Evolutionary conservation across 305 asterid genomes (phyloP).

Genomic region (Rubia balearica): DNA sequence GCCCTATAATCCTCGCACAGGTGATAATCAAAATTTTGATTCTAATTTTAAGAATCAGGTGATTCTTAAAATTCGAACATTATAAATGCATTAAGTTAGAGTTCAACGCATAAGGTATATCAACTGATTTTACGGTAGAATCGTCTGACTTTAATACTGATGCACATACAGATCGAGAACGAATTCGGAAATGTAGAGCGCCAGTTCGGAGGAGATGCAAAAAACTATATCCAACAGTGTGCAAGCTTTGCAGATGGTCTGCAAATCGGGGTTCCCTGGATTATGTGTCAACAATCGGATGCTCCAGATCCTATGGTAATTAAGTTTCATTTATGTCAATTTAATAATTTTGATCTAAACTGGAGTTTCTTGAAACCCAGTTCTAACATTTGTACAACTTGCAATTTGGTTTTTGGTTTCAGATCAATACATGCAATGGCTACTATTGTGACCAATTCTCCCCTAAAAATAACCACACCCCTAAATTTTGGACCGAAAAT

Average conservation of each 20-base stretch:
- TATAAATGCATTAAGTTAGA: too few relatives aligned
- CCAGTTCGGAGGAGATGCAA: constrained; percentile 16
- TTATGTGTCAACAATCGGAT: constrained; percentile 37
- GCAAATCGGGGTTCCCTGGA: constrained; percentile 40
- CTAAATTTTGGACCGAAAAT: constrained; percentile 68
- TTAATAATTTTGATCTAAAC: too few relatives aligned
- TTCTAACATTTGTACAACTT: neutral
- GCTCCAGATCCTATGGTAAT: constrained; percentile 34
- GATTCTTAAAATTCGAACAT: too few relatives aligned
- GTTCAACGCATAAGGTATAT: too few relatives aligned
- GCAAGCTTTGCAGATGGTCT: constrained; percentile 33
- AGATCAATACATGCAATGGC: constrained; percentile 58
- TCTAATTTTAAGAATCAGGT: too few relatives aligned
- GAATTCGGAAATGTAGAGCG: constrained; percentile 34
- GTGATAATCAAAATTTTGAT: too few relatives aligned
- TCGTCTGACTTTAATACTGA: too few relatives aligned
- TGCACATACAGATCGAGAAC: constrained; percentile 32
- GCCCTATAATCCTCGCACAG: constrained; percentile 48
- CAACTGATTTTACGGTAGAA: too few relatives aligned
- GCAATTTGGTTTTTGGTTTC: neutral
- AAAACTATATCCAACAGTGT: constrained; percentile 21
- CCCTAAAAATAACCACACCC: constrained; percentile 32
- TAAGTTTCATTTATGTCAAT: neutral
- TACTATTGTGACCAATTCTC: constrained; percentile 42
- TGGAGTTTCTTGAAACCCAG: too few relatives aligned